Evolutionary conservation across 2,329 filamentous ascomycete species (phyloP).

Genomic region (Colletotrichum endophyticum): DNA sequence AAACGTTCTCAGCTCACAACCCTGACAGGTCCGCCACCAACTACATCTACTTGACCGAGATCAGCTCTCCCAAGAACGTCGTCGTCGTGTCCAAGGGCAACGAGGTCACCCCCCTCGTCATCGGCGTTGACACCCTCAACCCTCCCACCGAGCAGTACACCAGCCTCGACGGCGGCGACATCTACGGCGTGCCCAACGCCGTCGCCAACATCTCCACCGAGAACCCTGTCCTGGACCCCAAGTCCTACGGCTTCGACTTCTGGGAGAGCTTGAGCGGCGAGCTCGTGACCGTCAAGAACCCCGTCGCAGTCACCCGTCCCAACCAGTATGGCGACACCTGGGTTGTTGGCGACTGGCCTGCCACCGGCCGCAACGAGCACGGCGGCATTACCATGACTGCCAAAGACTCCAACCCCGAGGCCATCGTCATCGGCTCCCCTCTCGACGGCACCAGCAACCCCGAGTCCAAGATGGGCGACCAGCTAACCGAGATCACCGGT

Average conservation of each 20-base stretch:
- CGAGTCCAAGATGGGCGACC: slow-evolving; percentile 68
- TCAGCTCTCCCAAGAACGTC: slow-evolving; percentile 60
- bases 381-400: slow-evolving; percentile 69
- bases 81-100: slow-evolving; percentile 58
- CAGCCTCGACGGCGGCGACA: slow-evolving; percentile 66
- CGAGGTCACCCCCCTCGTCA: slow-evolving; percentile 59
- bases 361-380: slow-evolving; percentile 65
- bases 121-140: slow-evolving; percentile 60
- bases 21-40: slow-evolving; percentile 50
- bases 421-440: slow-evolving; percentile 68
- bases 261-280: slow-evolving; percentile 75
- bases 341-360: slow-evolving; percentile 69
- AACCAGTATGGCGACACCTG: slow-evolving; percentile 73
- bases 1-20: slow-evolving; percentile 1
- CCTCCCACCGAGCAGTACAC: slow-evolving; percentile 69
- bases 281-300: slow-evolving; percentile 66
- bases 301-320: slow-evolving; percentile 62
- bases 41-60: slow-evolving; percentile 70
- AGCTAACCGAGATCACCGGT: slow-evolving; percentile 70
- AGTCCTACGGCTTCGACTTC: slow-evolving; percentile 71
- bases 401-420: slow-evolving; percentile 71
- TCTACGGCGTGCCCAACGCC: slow-evolving; percentile 71
- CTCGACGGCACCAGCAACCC: slow-evolving; percentile 70
- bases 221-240: slow-evolving; percentile 67
- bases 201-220: slow-evolving; percentile 57